These are phyloP conservation scores for Trichophyton benhamiae DNA, from an alignment of 2,329 filamentous ascomycete genomes.

Conservation along the genomic window DNA sequence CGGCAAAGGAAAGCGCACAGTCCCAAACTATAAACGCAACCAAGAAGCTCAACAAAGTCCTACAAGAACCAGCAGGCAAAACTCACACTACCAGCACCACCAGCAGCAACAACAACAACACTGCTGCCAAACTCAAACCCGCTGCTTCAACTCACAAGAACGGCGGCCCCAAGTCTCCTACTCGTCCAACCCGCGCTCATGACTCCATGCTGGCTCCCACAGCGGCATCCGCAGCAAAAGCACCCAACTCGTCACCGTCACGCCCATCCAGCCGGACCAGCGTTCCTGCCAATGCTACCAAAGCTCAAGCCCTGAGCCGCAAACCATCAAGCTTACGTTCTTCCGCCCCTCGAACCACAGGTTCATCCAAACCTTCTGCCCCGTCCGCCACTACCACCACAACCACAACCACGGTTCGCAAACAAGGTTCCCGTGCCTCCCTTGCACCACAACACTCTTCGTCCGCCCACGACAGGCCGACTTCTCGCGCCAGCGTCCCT, in stretches of 20 bases:
- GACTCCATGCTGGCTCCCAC: conserved; percentile 31
- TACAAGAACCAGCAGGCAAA: conserved; percentile 18
- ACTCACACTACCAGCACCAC: too few relatives aligned
- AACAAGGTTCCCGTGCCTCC: conserved; percentile 20
- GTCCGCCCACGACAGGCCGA: conserved; percentile 22
- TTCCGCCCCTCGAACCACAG: conserved; percentile 12
- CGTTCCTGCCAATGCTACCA: conserved; percentile 10
- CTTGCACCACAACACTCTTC: conserved; percentile 14
- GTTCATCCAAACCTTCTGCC: conserved; percentile 4
- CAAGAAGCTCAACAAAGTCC: conserved; percentile 18
- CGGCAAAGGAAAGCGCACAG: background rate
- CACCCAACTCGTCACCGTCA: conserved; percentile 14
- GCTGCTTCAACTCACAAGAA: background rate
- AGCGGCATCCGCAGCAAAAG: conserved; percentile 28
- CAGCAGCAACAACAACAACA: conserved; percentile 4
- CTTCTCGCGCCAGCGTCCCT: conserved; percentile 30
- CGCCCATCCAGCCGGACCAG: conserved; percentile 20
- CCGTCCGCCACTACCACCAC: background rate
- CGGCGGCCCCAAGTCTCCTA: conserved; percentile 27
- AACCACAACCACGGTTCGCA: conserved; percentile 15
- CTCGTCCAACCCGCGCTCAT: conserved; percentile 29
- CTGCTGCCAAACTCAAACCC: conserved; percentile 8
- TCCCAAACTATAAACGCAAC: background rate
- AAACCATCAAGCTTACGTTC: conserved; percentile 15
- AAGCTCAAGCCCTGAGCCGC: conserved; percentile 20